Evolutionary conservation across 2,329 filamentous ascomycete species (phyloP).

Genomic region (Parafenestella ontariensis): DNA sequence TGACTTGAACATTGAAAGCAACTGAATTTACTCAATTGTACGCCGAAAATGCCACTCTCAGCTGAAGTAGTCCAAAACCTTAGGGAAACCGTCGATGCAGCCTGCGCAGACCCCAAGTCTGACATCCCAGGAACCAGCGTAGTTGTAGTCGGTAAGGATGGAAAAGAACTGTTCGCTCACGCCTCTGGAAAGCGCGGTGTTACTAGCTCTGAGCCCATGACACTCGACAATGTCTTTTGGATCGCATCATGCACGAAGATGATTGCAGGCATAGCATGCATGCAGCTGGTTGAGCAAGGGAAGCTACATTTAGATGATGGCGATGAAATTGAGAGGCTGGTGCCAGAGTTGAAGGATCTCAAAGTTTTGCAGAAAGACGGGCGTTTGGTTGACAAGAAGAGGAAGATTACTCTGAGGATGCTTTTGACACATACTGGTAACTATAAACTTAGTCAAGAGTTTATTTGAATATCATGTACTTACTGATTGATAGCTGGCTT

Average conservation of each 20-base stretch:
- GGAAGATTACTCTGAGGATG: constrained; percentile 59
- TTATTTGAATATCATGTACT: not conserved
- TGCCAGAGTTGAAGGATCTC: constrained; percentile 47
- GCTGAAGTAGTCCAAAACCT: constrained; percentile 14
- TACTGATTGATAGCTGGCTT: constrained; percentile 46
- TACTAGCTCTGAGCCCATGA: constrained; percentile 59
- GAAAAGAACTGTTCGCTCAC: constrained; percentile 50
- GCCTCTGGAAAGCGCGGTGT: constrained; percentile 51
- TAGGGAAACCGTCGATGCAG: constrained; percentile 23
- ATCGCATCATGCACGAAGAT: constrained; percentile 59
- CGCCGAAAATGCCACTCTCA: constrained; percentile 16
- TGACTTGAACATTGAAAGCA: not conserved
- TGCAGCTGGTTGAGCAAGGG: constrained; percentile 45
- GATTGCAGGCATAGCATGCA: constrained; percentile 38
- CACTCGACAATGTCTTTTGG: constrained; percentile 64
- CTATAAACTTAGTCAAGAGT: not conserved
- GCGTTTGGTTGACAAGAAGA: constrained; percentile 48
- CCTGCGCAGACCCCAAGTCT: constrained; percentile 23
- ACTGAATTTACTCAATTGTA: not conserved
- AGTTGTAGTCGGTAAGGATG: constrained; percentile 52
- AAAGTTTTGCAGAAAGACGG: constrained; percentile 44
- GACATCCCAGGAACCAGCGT: constrained; percentile 51
- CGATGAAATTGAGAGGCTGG: constrained; percentile 30
- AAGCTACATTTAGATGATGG: constrained; percentile 38
- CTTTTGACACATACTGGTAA: constrained; percentile 54